Evolutionary conservation across 129 eudicot genomes (phyloP), one percentile per base, ranked within the genome.

Genomic region (Centaurea solstitialis): DNA sequence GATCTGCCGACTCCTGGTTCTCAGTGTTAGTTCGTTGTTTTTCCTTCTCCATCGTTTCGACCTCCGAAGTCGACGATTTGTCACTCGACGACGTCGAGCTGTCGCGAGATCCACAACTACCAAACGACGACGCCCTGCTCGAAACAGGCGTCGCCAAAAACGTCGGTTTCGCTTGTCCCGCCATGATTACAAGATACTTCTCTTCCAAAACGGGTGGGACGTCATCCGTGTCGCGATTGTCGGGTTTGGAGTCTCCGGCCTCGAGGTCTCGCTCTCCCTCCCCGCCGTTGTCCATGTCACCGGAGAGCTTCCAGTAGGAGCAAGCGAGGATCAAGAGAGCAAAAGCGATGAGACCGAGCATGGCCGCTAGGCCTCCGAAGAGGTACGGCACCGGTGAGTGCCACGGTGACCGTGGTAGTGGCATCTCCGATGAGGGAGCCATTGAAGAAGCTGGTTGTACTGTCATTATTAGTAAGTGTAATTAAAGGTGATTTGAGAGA

Each of bases 351-450:
- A 91, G 79, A 0, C 91, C 93, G 13, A 91, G 81, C 93, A 91
- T 87, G 53, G 92, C 91, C 0, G 97, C 93, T 22, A 91, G 81
- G 22, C 93, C 93, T 13, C 90, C 93, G 67, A 87, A 89, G 64
- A 91, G 83, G 80, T 91, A 91, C 0, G 93, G 97, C 67, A 89
- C 90, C 41, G 97, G 97, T 9, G 97, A 91, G 86, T 91, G 91
- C 97, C 93, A 91, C 13, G 93, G 88, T 0, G 97, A 89, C 12
- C 78, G 84, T 24, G 81, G 90, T 61, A 57, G 43, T 43, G 69
- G 35, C 57, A 68, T 68, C 53, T 78, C 77, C 28, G 87, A 79
- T 5, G 90, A 81, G 9, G 89, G 64, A 71, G 80, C 85, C 70
- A 85, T 71, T 17, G 91, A 66, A 41, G 78, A 64, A 64, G 33